Base-by-base conservation (phyloP, 352 stramenopile species). In the Thraustochytrium sp. region DNA sequence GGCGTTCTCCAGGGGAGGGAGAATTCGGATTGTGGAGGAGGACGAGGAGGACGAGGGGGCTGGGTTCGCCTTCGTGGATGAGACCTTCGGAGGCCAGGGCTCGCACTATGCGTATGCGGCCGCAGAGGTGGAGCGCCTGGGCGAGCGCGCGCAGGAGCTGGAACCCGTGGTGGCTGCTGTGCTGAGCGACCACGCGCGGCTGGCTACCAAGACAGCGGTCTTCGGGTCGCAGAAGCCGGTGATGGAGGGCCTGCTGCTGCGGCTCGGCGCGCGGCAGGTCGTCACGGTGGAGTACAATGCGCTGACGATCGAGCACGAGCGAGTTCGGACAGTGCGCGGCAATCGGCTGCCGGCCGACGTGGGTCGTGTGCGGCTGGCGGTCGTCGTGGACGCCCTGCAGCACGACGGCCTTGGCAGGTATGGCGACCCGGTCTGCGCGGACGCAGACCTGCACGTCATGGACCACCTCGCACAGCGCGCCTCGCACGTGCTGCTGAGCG, bases 341-440 rank as follows among this genome's bases (percentile, higher is more conserved):
- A 62, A 62, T 77, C 65, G 75, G 5, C 42, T 77, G 29, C 75
- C 46, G 4, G 51, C 36, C 9, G 59, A 72, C 2, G 61, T 38
- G 34, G 53, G 29, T 9, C 82, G 84, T 23, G 89, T 87, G 51
- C 85, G 89, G 34, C 78, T 80, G 46, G 87, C 89, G 29, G 64
- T 89, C 34, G 85, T 85, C 40, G 88, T 88, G 44, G 86, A 87
- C 9, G 85, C 85, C 0, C 87, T 94, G 29, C 89, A 94, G 80
- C 91, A 93, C 82, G 88, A 92, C 82, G 90, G 90, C 9, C 84
- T 94, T 2, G 90, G 90, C 2, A 85, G 91, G 11, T 92, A 92
- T 82, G 90, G 90, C 11, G 90, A 94, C 73, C 87, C 86, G 23
- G 68, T 93, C 16, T 87, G 89, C 65, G 87, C 89, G 0, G 80